Percentiles rank a stretch among this genome's conserved stretches.
Conservation (phyloP, 2,329 filamentous ascomycete species). For the Sporothrix globosa region DNA sequence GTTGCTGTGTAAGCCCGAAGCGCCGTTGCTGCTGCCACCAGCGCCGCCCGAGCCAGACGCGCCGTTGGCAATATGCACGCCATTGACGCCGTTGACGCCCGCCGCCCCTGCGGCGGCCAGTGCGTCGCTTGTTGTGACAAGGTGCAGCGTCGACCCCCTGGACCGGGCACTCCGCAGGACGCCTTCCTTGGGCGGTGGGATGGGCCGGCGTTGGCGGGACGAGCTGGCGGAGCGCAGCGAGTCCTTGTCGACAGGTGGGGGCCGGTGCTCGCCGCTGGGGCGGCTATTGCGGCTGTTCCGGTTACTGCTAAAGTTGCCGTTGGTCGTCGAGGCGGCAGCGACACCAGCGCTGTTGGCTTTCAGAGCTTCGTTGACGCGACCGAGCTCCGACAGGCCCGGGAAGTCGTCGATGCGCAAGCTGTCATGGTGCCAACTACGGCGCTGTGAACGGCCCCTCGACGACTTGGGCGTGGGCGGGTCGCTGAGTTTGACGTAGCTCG, state of each 20-base stretch:
- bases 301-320: conserved; percentile 37
- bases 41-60: background rate
- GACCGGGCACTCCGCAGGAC: conserved; percentile 69
- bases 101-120: conserved; percentile 44
- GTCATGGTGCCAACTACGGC: conserved; percentile 67
- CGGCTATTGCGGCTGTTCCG: background rate
- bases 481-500: conserved; percentile 47
- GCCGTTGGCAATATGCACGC: background rate
- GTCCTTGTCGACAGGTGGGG: conserved; percentile 78
- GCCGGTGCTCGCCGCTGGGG: conserved; percentile 59
- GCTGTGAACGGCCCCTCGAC: conserved; percentile 75
- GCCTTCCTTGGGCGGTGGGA: conserved; percentile 85
- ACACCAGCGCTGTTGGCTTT: conserved; percentile 37
- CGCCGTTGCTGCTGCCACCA: background rate
- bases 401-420: conserved; percentile 73
- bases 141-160: conserved; percentile 81
- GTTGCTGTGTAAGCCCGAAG: conserved; percentile 39
- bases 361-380: conserved; percentile 48
- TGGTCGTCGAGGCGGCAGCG: conserved; percentile 37
- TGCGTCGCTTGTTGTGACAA: conserved; percentile 69
- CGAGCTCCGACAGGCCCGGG: conserved; percentile 71
- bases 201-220: conserved; percentile 72
- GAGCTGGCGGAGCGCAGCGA: conserved; percentile 75
- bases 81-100: background rate
- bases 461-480: conserved; percentile 59